phyloP scores from a whole-genome alignment of 129 eudicot species.

The Oenanthe sinensis region DNA sequence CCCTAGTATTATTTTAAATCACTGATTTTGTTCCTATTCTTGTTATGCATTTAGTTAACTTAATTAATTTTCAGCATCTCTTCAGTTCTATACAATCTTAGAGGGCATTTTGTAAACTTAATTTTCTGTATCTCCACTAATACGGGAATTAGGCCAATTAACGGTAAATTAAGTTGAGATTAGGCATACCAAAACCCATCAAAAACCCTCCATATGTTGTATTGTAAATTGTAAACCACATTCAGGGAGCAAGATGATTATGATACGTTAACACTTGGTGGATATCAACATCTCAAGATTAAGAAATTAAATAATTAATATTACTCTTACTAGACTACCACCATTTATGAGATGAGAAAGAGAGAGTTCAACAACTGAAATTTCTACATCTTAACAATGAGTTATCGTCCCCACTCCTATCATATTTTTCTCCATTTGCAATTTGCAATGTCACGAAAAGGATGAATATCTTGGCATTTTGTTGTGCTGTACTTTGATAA shows the following conservation, averaged over 20 bases:
- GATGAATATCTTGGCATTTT: not conserved
- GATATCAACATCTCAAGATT: constrained; percentile 4
- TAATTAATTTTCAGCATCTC: too few species aligned
- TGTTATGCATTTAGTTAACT: too few species aligned
- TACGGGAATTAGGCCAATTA: constrained; percentile 1
- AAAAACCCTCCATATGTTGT: not conserved
- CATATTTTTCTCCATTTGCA: not conserved
- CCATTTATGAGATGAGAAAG: constrained; percentile 2
- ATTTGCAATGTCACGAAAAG: not conserved
- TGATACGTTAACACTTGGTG: not conserved
- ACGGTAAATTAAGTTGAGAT: not conserved
- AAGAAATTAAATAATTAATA: too few species aligned
- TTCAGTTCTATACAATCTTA: too few species aligned
- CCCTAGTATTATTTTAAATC: too few species aligned
- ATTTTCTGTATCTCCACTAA: not conserved
- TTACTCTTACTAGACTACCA: constrained; percentile 8
- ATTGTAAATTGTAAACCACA: constrained; percentile 1
- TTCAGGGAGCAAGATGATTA: not conserved
- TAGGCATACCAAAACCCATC: constrained; percentile 4
- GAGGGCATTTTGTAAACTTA: not conserved
- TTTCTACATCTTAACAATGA: not conserved
- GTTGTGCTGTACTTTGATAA: not conserved
- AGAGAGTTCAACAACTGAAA: not conserved
- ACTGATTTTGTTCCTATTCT: too few species aligned
- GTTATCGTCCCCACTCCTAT: not conserved